Evolutionary conservation across 164 flowering plant genomes (phyloP).

Genomic region (Brasenia schreberi): DNA sequence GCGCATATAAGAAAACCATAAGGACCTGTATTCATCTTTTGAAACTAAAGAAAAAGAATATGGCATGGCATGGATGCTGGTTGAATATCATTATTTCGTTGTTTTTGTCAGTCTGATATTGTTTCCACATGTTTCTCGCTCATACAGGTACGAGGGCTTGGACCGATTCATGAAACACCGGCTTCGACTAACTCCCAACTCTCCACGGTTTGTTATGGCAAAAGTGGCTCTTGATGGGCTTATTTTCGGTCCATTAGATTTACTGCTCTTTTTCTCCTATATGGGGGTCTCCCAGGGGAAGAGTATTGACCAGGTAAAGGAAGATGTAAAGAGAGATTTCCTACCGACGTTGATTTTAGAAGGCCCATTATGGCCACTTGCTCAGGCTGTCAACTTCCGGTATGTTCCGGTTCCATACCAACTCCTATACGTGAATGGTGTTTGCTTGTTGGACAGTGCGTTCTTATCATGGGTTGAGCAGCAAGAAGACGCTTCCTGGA

Average conservation of each 20-base stretch:
- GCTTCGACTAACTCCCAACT: slow-evolving; percentile 43
- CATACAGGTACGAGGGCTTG: slow-evolving; percentile 67
- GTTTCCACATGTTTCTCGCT: not conserved
- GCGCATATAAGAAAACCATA: too few species aligned
- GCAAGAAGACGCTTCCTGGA: slow-evolving; percentile 66
- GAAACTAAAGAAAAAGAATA: too few species aligned
- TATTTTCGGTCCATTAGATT: slow-evolving; percentile 73
- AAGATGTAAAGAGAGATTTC: slow-evolving; percentile 82
- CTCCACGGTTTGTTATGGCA: slow-evolving; percentile 54
- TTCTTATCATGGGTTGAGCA: slow-evolving; percentile 74
- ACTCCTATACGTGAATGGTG: slow-evolving; percentile 75
- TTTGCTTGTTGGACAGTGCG: slow-evolving; percentile 82
- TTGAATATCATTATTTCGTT: not conserved
- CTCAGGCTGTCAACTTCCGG: slow-evolving; percentile 74
- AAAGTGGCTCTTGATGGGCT: slow-evolving; percentile 73
- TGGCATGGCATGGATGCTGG: too few species aligned
- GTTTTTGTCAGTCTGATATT: not conserved
- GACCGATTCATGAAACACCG: slow-evolving; percentile 44
- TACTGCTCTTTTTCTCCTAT: slow-evolving; percentile 67
- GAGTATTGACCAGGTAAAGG: slow-evolving; percentile 54
- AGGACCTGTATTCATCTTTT: too few species aligned
- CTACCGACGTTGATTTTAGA: slow-evolving; percentile 60
- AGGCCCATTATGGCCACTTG: slow-evolving; percentile 77
- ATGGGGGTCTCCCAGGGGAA: slow-evolving; percentile 80
- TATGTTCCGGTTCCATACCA: slow-evolving; percentile 73